phyloP scores from a whole-genome alignment of 192 early-diverging fungal genomes.

The Physocladia obscura region DNA sequence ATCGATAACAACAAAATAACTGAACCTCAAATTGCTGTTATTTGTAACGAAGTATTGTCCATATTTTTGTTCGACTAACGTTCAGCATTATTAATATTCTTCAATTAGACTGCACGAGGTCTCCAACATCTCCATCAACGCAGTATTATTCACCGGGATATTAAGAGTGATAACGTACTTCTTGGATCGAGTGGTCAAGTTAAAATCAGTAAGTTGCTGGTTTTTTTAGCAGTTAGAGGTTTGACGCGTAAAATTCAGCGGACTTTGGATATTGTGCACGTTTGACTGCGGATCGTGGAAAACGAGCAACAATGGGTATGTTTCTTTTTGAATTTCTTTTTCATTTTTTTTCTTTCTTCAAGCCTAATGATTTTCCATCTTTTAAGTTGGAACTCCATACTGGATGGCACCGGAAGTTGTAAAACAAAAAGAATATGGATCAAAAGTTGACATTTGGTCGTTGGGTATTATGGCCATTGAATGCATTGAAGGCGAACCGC shows the following conservation, averaged over 20 bases:
- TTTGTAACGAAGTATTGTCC: conserved; percentile 62
- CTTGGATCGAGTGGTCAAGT: conserved; percentile 68
- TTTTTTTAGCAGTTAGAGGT: neutral
- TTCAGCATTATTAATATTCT: conserved; percentile 20
- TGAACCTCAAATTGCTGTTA: conserved; percentile 79
- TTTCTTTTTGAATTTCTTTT: neutral
- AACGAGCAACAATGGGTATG: conserved; percentile 73
- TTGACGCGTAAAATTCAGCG: conserved; percentile 43
- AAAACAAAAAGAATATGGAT: conserved; percentile 83
- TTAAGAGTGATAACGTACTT: conserved; percentile 86
- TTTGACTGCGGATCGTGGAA: conserved; percentile 60
- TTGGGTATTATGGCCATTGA: conserved; percentile 97
- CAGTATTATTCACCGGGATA: conserved; percentile 81
- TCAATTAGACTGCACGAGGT: conserved; percentile 61
- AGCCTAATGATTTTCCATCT: neutral
- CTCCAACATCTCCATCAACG: conserved; percentile 71
- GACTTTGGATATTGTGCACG: conserved; percentile 90
- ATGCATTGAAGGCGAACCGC: conserved; percentile 96
- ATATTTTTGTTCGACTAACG: neutral
- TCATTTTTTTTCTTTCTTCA: conserved; percentile 3
- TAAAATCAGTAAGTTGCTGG: conserved; percentile 52
- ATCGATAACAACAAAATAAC: conserved; percentile 88
- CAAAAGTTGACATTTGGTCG: conserved; percentile 97
- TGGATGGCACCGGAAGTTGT: conserved; percentile 99
- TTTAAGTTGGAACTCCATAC: conserved; percentile 73